Percentiles rank a stretch among this genome's conserved stretches.
These are phyloP conservation scores for Solanum medicagineum DNA, from an alignment of 257 asterid species.

Conservation along the genomic window DNA sequence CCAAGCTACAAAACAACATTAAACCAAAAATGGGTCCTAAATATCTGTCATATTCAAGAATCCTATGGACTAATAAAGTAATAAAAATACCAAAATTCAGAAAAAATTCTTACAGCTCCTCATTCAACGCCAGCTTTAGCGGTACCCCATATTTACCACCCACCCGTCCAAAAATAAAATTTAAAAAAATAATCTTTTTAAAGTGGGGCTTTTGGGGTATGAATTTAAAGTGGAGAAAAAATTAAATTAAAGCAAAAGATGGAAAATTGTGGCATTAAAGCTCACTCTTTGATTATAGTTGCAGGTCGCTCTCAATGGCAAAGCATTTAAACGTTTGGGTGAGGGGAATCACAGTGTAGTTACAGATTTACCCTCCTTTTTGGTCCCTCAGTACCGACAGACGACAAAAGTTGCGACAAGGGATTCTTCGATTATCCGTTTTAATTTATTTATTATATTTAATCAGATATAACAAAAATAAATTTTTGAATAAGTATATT, in stretches of 20 bases:
- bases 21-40: neutral
- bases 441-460: neutral
- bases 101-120: neutral
- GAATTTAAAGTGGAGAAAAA: neutral
- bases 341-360: neutral
- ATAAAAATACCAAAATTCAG: neutral
- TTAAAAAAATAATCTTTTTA: neutral
- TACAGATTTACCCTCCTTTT: neutral
- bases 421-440: neutral
- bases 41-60: neutral
- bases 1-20: neutral
- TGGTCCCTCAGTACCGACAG: neutral
- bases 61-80: neutral
- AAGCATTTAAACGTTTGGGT: constrained; percentile 25
- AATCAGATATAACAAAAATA: neutral
- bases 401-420: neutral
- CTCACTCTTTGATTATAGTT: neutral
- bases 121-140: constrained; percentile 1
- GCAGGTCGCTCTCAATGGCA: constrained; percentile 18
- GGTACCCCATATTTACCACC: neutral
- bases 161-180: neutral
- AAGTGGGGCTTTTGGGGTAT: neutral
- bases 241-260: neutral
- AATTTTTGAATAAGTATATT: neutral
- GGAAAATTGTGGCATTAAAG: constrained; percentile 15